phyloP scores from a whole-genome alignment of 148 eudicot species.

The Chenopodium quinoa region DNA sequence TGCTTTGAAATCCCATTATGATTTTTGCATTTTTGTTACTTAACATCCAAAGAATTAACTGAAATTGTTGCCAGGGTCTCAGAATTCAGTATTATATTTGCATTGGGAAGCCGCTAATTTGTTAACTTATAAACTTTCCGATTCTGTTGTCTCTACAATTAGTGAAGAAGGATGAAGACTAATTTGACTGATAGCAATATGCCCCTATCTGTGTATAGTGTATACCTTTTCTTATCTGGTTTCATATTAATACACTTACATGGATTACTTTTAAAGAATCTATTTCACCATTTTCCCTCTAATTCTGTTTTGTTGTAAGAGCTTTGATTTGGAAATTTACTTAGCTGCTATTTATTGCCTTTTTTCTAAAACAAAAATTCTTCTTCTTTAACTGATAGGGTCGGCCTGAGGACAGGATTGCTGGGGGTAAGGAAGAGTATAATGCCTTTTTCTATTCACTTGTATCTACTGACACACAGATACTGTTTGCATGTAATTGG shows the following conservation, averaged over 20 bases:
- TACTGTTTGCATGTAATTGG: constrained; percentile 16
- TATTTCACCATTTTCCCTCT: not conserved
- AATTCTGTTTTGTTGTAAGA: not conserved
- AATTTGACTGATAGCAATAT: too few relatives aligned
- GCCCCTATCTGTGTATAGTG: too few relatives aligned
- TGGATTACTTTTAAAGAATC: not conserved
- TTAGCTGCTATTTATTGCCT: not conserved
- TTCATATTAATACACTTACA: not conserved
- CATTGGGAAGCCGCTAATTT: too few relatives aligned
- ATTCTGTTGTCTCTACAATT: too few relatives aligned
- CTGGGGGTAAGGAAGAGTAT: constrained; percentile 97
- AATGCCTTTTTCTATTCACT: constrained; percentile 97
- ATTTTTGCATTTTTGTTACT: too few relatives aligned
- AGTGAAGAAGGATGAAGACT: too few relatives aligned
- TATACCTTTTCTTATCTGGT: not conserved
- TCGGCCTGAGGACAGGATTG: constrained; percentile 83
- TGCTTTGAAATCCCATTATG: too few relatives aligned
- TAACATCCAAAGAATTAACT: too few relatives aligned
- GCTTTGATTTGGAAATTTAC: not conserved
- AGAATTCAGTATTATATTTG: too few relatives aligned
- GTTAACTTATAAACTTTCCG: too few relatives aligned
- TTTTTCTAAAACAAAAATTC: not conserved
- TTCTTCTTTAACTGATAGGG: constrained; percentile 51
- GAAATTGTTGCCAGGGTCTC: too few relatives aligned
- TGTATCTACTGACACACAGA: constrained; percentile 98